Evolutionary conservation across 108 stramenopile genomes (phyloP), one percentile per base, ranked within the genome.

Genomic region (Conticribra weissflogii): DNA sequence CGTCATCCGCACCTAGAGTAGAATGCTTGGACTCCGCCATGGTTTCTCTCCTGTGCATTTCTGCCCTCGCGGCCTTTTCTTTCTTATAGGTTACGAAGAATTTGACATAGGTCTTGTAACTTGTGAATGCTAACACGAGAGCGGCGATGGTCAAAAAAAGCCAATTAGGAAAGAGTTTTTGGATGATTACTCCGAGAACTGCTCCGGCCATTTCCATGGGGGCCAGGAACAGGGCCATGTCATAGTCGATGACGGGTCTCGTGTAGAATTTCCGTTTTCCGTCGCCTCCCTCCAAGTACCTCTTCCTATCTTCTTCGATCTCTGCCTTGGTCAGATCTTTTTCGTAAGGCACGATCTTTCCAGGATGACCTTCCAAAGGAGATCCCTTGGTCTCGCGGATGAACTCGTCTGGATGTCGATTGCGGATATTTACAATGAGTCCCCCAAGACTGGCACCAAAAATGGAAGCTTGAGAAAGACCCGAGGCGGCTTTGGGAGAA

Each of bases 181-280:
- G 84, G 17, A 89, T 72, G 18, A 84, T 30, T 4, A 85, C 81
- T 53, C 88, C 88, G 34, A 89, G 30, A 2, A 89, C 83, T 44
- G 88, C 86, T 36, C 88, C 88, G 1, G 88, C 88, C 84, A 89
- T 86, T 66, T 85, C 77, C 83, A 86, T 85, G 30, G 88, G 88
- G 31, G 80, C 82, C 59, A 86, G 62, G 52, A 86, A 85, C 30
- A 89, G 47, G 12, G 82, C 84, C 83, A 89, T 81, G 71, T 89
- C 81, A 63, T 72, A 89, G 57, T 89, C 83, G 41, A 89, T 85
- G 27, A 89, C 58, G n/a, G 88, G 88, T 18, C 88, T 83, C 3
- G 80, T 83, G 69, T 83, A 86, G 49, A 69, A 83, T 52, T 72
- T 67, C 9, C 64, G 61, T 33, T 64, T 64, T 14, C 72, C 72